Base-by-base conservation (phyloP, 2,329 filamentous ascomycete species). In the Knoxdaviesia capensis region DNA sequence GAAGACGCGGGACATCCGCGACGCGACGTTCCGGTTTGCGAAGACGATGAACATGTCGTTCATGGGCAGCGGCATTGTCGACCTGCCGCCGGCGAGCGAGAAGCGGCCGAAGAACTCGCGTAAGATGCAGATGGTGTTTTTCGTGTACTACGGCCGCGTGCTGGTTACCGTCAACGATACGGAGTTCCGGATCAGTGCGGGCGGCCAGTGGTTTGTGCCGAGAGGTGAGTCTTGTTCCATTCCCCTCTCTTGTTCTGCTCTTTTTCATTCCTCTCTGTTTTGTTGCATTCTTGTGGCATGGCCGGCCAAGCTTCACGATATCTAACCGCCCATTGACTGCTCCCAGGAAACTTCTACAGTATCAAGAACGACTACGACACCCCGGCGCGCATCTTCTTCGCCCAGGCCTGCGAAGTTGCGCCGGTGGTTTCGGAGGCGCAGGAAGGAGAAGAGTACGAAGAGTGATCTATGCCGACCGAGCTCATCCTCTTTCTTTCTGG, bases 81-180 rank as follows among this genome's bases (percentile, higher is more conserved):
- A 96, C 52, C 64, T 98, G 41, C 83, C 85, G 5, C 78, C 84
- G 0, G 79, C 80, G 2, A 76, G 82, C 32, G 74, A 81, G 54
- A 98, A 98, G 65, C 75, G 78, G 50, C 74, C 79, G 40, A 96
- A 96, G 68, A 96, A 94, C 59, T 81, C 82, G 34, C 72, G 88
- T 47, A 87, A 82, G 62, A 96, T 94, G 84, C 86, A 94, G 55
- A 90, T 98, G 80, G 78, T 82, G 1, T 96, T 96, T 58, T 94
- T 93, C 51, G 80, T 98, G 31, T 79, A 85, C 50, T 71, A 73
- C 38, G 90, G 90, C 28, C 77, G 80, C 48, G 85, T 94, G 20
- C 67, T 76, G 48, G 87, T 94, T 20, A 80, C 75, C 31, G 72
- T 93, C 39, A 75, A 80, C 48, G 73, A 81, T 48, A 80, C 71